Evolutionary conservation across 1,284 basidiomycete species (phyloP), one percentile per base, ranked within the genome.

Genomic region (Sphaerobolus stellatus): DNA sequence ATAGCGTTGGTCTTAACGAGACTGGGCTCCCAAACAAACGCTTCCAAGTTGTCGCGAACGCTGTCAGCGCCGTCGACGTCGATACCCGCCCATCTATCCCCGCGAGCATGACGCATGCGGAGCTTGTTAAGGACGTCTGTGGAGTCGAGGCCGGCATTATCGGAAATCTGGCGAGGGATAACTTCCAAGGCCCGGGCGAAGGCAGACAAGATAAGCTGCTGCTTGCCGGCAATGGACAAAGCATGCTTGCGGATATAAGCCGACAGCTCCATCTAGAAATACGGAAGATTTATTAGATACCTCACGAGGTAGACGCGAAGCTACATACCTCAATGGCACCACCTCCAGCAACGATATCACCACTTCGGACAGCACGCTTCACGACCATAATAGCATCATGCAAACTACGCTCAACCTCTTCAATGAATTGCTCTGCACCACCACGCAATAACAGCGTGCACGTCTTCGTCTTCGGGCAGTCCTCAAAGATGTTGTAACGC

Each of bases 351-450:
- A 99, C 97, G 50, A 99, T 88, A 58, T 94, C 88, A 56, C 92
- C 93, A 71, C 95, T 98, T 71, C 90, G 91, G 64, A 99, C 90
- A 7, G 97, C 95, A 43, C 97, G 83, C 74, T 97, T 97, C 47
- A 99, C 97, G 30, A 99, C 95, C 96, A 99, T 99, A 68, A 99
- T 96, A 3, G 96, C 95, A 68, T 99, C 97, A 69, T 99, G 96
- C 64, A 99, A 74, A 82, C 91, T 94, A 55, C 97, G 80, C 72
- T 98, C 96, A 9, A 99, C 95, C 72, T 99, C 97, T 64, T 95
- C 94, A 60, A 99, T 99, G 71, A 99, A 98, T 71, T 99, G 97
- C 68, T 99, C 95, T 0, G 97, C 97, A 22, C 97, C 97, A 58
- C 97, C 97, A 56, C 97, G 84, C 56, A 99, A 83, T 31, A 99